Evolutionary conservation across 768 basidiomycete genomes (phyloP), one percentile per base, ranked within the genome.

Genomic region (Porpolomopsis calyptriformis): DNA sequence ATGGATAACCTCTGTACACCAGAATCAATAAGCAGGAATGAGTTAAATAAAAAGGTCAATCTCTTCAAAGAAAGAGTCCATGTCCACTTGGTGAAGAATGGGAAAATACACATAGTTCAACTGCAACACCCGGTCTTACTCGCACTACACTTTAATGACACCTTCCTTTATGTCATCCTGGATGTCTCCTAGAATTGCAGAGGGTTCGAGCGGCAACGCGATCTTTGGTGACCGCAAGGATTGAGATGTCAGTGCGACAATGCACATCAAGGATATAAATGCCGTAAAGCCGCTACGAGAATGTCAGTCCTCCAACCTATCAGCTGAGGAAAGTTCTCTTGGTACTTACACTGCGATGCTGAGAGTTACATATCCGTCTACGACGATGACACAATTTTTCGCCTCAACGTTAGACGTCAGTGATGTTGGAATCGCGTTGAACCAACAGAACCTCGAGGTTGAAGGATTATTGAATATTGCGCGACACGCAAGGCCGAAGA

Each of bases 351-450:
- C 19, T 24, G 41, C 41, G 23, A 42, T 25, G 41, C 41, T 42
- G 22, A 42, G 19, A n/a, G 4, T 12, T n/a, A 42, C 27, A 27
- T 42, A 42, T 4, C 41, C 41, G 41, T 42, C 22, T 9, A 31
- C 27, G 41, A 42, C 24, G 19, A 42, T 42, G 22, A 42, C 41
- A 42, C 41, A 42, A 20, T 42, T 42, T 22, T 25, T 42, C 24
- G 23, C 41, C 27, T 42, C 41, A n/a, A 42, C 41, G n/a, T 6
- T 27, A 3, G 41, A 8, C 22, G 2, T 25, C 7, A 9, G 9
- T 12, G 40, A 41, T 22, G 9, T 10, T 25, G 40, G 40, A 41
- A 27, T 42, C 9, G 14, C 11, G 14, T 24, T 2, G 5, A 42
- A 42, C 41, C 24, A 42, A 42, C 41, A 42, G n/a, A 42, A 42